Conservation (phyloP, 495 filamentous ascomycete species). For the Xylaria telfairii region DNA sequence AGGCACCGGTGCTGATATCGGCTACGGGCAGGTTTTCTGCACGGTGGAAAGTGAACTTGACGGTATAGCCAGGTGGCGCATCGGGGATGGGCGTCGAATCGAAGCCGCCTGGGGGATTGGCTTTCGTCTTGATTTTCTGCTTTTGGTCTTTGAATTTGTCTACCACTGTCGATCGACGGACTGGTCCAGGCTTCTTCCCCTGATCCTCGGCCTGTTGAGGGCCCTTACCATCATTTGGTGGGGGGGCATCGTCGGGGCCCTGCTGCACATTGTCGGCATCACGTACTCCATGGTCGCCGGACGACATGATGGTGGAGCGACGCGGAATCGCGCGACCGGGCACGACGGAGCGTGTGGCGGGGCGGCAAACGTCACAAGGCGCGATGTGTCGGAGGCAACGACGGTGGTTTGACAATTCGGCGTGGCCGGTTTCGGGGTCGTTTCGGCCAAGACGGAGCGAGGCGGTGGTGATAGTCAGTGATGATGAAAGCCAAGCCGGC, state of each 20-base stretch:
- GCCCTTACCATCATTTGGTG: constrained; percentile 18
- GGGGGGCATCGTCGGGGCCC: constrained; percentile 23
- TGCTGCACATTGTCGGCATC: constrained; percentile 32
- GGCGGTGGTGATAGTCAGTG: background rate
- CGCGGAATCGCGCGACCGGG: background rate
- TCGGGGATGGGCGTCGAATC: constrained; percentile 78
- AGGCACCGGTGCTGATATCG: constrained; percentile 76
- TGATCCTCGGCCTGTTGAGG: constrained; percentile 20
- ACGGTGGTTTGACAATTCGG: constrained; percentile 2
- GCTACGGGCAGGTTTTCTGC: constrained; percentile 81
- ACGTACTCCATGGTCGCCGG: constrained; percentile 23
- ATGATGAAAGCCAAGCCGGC: constrained; percentile 38
- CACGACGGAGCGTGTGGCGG: constrained; percentile 6
- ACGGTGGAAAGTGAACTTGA: constrained; percentile 84
- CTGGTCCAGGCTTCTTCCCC: constrained; percentile 15
- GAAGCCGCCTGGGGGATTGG: constrained; percentile 77
- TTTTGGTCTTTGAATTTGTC: constrained; percentile 62
- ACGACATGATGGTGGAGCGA: background rate
- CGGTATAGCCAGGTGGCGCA: constrained; percentile 76
- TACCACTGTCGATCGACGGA: constrained; percentile 35
- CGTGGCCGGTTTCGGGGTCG: constrained; percentile 6
- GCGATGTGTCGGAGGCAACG: constrained; percentile 14
- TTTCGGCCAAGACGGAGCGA: constrained; percentile 15
- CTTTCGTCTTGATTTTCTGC: constrained; percentile 63
- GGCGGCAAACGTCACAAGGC: background rate